Percentiles rank a stretch among this genome's conserved stretches.
These are phyloP conservation scores for Lonicera japonica DNA, from an alignment of 129 eudicot species.

Conservation along the genomic window DNA sequence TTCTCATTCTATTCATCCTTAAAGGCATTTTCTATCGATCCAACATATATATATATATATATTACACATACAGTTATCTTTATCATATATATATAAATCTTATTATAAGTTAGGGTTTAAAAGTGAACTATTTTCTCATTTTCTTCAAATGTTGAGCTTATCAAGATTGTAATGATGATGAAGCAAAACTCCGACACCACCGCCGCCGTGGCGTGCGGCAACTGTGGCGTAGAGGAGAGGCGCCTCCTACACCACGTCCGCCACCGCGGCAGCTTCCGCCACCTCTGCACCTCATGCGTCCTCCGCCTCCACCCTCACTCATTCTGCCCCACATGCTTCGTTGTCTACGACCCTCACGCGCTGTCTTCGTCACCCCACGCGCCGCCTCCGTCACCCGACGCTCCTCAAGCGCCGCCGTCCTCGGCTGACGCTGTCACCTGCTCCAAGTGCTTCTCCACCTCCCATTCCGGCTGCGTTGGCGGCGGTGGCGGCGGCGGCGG, in stretches of 20 bases:
- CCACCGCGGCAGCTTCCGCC: constrained; percentile 64
- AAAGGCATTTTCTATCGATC: no score
- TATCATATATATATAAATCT: no score
- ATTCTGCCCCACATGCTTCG: constrained; percentile 76
- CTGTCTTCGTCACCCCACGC: no score
- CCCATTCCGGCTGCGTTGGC: constrained; percentile 53
- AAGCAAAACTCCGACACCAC: constrained; percentile 25
- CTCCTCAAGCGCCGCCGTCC: constrained; percentile 15
- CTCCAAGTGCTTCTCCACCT: constrained; percentile 56
- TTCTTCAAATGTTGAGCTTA: neutral
- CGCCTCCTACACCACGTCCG: constrained; percentile 67
- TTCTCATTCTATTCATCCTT: no score
- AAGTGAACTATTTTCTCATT: no score
- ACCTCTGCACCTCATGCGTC: constrained; percentile 73
- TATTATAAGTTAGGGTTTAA: no score
- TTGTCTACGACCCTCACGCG: constrained; percentile 47
- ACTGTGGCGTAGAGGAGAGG: constrained; percentile 55
- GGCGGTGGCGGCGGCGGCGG: constrained; percentile 18
- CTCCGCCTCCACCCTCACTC: constrained; percentile 74
- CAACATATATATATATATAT: no score
- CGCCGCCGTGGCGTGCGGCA: constrained; percentile 42
- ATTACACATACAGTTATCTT: no score
- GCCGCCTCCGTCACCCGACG: constrained; percentile 24
- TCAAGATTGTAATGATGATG: constrained; percentile 7
- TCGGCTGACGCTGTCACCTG: constrained; percentile 49